These are phyloP conservation scores for Phylloporus sp. DNA, from an alignment of 768 basidiomycete species.

Conservation along the genomic window DNA sequence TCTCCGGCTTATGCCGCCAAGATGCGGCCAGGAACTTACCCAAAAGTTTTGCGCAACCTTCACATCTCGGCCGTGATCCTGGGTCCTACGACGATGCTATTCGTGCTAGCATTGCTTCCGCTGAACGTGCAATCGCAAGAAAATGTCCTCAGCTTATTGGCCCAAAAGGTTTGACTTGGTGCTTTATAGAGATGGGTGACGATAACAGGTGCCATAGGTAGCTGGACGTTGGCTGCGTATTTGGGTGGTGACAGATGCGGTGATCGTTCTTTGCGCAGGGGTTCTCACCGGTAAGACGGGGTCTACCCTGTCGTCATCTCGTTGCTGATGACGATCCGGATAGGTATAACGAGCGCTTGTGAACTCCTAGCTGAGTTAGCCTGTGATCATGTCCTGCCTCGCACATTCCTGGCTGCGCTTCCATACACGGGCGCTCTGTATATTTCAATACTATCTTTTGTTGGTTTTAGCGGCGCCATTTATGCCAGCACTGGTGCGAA, in stretches of 20 bases:
- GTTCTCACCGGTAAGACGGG: conserved; percentile 54
- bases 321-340: background rate
- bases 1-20: conserved; percentile 62
- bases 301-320: background rate
- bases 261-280: conserved; percentile 69
- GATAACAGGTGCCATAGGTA: conserved; percentile 32
- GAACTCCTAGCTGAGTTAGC: conserved; percentile 57
- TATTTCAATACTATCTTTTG: conserved; percentile 49
- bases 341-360: conserved; percentile 56
- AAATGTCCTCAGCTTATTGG: conserved; percentile 65
- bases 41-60: conserved; percentile 60
- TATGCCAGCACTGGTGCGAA: conserved; percentile 57
- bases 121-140: conserved; percentile 44
- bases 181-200: background rate
- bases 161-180: conserved; percentile 41
- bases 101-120: conserved; percentile 59
- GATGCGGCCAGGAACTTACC: conserved; percentile 53
- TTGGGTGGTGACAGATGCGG: conserved; percentile 63
- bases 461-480: conserved; percentile 45
- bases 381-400: conserved; percentile 58
- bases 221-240: conserved; percentile 60
- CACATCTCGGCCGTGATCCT: conserved; percentile 57
- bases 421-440: conserved; percentile 51
- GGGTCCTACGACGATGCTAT: conserved; percentile 52
- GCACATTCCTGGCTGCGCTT: conserved; percentile 43